Conservation (phyloP, 1,139 yeast genomes). For the Pichia norvegensis region DNA sequence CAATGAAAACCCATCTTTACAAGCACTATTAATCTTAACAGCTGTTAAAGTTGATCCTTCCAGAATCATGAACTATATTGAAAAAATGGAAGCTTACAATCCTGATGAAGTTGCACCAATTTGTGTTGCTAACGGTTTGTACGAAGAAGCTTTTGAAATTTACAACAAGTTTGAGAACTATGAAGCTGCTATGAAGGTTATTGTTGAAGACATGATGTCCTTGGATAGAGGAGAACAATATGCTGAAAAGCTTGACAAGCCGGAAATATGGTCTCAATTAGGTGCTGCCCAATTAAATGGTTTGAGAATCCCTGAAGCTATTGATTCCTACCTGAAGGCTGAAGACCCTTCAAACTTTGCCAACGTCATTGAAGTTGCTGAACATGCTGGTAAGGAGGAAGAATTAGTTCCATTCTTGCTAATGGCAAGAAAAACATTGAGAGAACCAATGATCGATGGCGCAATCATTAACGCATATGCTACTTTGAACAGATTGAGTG, state of each 20-base stretch:
- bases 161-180: conserved; percentile 79
- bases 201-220: conserved; percentile 88
- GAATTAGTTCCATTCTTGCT: conserved; percentile 80
- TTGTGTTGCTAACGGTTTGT: conserved; percentile 79
- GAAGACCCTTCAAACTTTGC: conserved; percentile 85
- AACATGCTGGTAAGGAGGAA: conserved; percentile 93
- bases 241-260: conserved; percentile 80
- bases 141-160: conserved; percentile 92
- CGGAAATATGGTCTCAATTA: conserved; percentile 89
- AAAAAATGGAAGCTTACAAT: conserved; percentile 83
- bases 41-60: conserved; percentile 93
- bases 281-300: conserved; percentile 97
- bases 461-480: conserved; percentile 87
- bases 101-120: conserved; percentile 91
- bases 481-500: conserved; percentile 62
- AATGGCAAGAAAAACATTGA: conserved; percentile 90
- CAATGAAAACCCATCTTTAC: conserved; percentile 89
- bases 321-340: conserved; percentile 82
- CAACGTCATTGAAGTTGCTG: conserved; percentile 90
- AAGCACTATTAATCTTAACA: conserved; percentile 84
- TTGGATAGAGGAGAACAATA: conserved; percentile 91
- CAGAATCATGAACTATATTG: conserved; percentile 76
- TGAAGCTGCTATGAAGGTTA: conserved; percentile 76
- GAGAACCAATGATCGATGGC: conserved; percentile 91
- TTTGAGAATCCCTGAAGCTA: conserved; percentile 84